Conservation (phyloP, 1,139 yeast species). For the Debaryomyces fabryi region DNA sequence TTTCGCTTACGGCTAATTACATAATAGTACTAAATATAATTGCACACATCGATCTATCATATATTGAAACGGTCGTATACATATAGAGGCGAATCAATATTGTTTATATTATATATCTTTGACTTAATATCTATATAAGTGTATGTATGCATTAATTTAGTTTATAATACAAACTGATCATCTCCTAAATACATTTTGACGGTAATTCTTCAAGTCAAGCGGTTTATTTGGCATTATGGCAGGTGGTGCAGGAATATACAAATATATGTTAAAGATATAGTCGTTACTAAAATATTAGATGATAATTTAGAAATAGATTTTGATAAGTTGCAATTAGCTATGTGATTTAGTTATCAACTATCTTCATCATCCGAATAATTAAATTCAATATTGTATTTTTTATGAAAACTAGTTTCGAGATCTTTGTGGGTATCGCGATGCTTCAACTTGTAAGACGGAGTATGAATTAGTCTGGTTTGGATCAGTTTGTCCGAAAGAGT, state of each 20-base stretch:
- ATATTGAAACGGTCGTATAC: too few relatives aligned
- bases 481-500: neutral
- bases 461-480: conserved; percentile 1
- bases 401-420: neutral
- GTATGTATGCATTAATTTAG: neutral
- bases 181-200: neutral
- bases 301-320: too few relatives aligned
- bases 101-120: neutral
- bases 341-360: too few relatives aligned
- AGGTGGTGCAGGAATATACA: neutral
- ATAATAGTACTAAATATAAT: neutral
- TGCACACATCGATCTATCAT: neutral
- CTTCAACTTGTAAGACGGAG: neutral
- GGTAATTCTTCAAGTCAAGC: neutral
- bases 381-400: conserved; percentile 16
- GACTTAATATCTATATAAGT: neutral
- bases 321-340: too few relatives aligned
- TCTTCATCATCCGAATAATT: conserved; percentile 12
- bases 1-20: neutral
- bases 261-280: too few relatives aligned
- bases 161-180: neutral
- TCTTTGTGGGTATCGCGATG: neutral
- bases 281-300: too few relatives aligned
- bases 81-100: too few relatives aligned
- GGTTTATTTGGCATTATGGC: neutral